Conservation (phyloP, 2,329 filamentous ascomycete species). For the Monilinia fructigena region DNA sequence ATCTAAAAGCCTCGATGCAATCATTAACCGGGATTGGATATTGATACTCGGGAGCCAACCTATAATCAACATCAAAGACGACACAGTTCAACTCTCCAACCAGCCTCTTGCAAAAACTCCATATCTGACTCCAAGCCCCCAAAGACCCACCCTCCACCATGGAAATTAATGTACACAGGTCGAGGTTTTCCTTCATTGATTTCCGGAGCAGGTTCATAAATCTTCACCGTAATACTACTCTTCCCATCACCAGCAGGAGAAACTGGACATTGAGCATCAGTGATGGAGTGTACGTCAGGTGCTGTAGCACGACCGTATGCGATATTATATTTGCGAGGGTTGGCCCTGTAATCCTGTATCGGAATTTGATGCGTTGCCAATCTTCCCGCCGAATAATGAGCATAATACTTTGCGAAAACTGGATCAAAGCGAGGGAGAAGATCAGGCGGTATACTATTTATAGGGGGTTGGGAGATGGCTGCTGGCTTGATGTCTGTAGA, state of each 20-base stretch:
- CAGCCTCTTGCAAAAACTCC: conserved; percentile 44
- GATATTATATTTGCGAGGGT: conserved; percentile 42
- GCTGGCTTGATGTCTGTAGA: conserved; percentile 19
- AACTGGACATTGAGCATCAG: conserved; percentile 42
- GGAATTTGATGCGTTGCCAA: conserved; percentile 44
- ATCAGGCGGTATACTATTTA: conserved; percentile 45
- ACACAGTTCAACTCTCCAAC: conserved; percentile 44
- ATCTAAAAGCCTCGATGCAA: conserved; percentile 47
- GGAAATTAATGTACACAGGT: conserved; percentile 43
- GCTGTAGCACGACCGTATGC: conserved; percentile 43
- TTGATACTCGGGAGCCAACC: conserved; percentile 46
- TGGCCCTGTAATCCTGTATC: conserved; percentile 40
- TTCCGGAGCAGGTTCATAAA: conserved; percentile 42
- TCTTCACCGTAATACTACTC: conserved; percentile 41
- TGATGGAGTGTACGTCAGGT: conserved; percentile 41
- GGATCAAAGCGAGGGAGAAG: conserved; percentile 44
- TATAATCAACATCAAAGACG: conserved; percentile 47
- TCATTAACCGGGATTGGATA: conserved; percentile 48
- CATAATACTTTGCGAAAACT: conserved; percentile 44
- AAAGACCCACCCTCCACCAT: conserved; percentile 44
- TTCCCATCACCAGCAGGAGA: conserved; percentile 43
- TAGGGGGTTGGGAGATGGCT: conserved; percentile 40
- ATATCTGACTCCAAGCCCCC: conserved; percentile 43
- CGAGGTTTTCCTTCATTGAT: conserved; percentile 35
- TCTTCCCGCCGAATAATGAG: conserved; percentile 45